Conservation (phyloP, 2,329 filamentous ascomycete genomes). For the Beauveria sp. region DNA sequence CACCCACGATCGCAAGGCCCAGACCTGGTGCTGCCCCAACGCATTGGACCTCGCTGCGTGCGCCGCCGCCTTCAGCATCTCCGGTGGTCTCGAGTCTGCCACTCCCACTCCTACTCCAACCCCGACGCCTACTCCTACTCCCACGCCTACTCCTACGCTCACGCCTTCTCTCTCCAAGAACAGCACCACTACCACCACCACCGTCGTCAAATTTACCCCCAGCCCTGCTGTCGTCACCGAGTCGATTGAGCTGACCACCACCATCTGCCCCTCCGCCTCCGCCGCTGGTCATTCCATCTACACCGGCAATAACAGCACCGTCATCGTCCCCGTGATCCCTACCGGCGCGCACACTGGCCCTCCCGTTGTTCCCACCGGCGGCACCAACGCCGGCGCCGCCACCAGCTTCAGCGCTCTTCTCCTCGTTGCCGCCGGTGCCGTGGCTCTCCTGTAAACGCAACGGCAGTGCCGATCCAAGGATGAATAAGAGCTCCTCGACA, state of each 20-base stretch:
- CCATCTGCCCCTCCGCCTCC: conserved; percentile 16
- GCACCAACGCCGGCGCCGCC: conserved; percentile 22
- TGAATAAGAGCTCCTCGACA: conserved; percentile 17
- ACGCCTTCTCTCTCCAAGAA: conserved; percentile 21
- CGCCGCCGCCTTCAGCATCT: conserved; percentile 44
- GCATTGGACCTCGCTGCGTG: conserved; percentile 46
- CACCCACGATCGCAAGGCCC: conserved; percentile 40
- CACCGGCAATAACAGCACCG: conserved; percentile 27
- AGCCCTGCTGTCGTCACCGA: conserved; percentile 15
- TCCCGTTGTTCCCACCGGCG: conserved; percentile 17
- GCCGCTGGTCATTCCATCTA: conserved; percentile 22
- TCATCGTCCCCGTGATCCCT: conserved; percentile 17
- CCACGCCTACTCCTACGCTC: conserved; percentile 23
- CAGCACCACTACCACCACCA: conserved; percentile 7
- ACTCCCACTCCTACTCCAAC: conserved; percentile 25
- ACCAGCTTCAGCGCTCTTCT: conserved; percentile 30
- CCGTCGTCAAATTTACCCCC: not conserved
- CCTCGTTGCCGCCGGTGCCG: conserved; percentile 27
- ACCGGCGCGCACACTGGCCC: conserved; percentile 15
- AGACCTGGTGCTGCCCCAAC: conserved; percentile 56
- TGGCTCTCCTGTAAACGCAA: conserved; percentile 27
- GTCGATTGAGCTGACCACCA: conserved; percentile 19
- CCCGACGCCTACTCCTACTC: conserved; percentile 24
- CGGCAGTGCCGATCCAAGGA: not conserved
- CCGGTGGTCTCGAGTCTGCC: conserved; percentile 35